Conservation (phyloP, 1,139 yeast genomes). For the Ogataea hybrid region DNA sequence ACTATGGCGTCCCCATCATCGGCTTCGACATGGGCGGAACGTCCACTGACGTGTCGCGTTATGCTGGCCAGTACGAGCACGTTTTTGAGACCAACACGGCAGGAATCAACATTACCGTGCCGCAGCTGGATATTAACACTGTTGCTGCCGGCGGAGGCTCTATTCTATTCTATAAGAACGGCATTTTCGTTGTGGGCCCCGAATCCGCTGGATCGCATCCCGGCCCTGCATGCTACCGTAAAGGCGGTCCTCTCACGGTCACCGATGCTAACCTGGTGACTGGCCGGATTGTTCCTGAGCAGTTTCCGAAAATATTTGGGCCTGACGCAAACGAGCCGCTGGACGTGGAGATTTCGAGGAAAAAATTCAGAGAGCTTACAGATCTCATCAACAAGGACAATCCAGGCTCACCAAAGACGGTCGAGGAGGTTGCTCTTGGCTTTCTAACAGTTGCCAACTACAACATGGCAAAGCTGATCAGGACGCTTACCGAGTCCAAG, state of each 20-base stretch:
- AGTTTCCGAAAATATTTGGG: conserved; percentile 10
- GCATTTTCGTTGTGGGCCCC: conserved; percentile 10
- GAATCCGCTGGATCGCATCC: conserved; percentile 12
- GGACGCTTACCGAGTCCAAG: conserved; percentile 49
- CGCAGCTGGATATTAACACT: conserved; percentile 10
- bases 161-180: conserved; percentile 7
- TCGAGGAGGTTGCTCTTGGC: conserved; percentile 47
- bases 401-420: conserved; percentile 4
- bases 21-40: conserved; percentile 13
- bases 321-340: conserved; percentile 8
- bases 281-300: conserved; percentile 12
- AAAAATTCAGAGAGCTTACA: conserved; percentile 7
- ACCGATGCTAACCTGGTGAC: conserved; percentile 10
- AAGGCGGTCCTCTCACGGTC: conserved; percentile 10
- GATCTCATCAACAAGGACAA: conserved; percentile 8
- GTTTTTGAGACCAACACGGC: conserved; percentile 12
- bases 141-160: conserved; percentile 13
- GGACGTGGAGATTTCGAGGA: conserved; percentile 7
- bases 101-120: conserved; percentile 9
- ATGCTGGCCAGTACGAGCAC: conserved; percentile 12
- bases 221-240: conserved; percentile 10
- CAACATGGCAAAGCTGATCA: conserved; percentile 50
- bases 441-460: conserved; percentile 50
- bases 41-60: conserved; percentile 9
- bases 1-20: conserved; percentile 7